A percentile compares a stretch with the other conserved stretches of the same genome.
Evolutionary conservation across 225 moss, liverwort and hornwort species (phyloP).

Genomic region (Physcomitrium patens): DNA sequence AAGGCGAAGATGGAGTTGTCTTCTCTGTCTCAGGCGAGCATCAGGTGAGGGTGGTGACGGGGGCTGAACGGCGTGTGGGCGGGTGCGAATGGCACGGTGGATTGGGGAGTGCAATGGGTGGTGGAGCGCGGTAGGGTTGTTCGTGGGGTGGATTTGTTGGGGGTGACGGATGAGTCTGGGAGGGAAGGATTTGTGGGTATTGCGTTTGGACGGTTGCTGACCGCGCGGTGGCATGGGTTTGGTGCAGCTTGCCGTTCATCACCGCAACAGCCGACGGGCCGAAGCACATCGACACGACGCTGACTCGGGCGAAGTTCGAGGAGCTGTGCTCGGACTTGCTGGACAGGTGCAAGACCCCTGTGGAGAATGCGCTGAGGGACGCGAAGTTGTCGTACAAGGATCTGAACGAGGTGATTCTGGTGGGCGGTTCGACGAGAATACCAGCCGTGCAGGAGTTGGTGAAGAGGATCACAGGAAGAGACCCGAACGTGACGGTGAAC

Average conservation of each 20-base stretch:
- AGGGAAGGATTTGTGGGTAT: neutral
- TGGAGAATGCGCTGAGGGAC: conserved; percentile 84
- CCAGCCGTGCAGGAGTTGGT: conserved; percentile 91
- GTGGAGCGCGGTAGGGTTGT: too few relatives aligned
- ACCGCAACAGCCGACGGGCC: conserved; percentile 96
- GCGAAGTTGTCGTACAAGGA: conserved; percentile 90
- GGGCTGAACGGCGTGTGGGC: neutral
- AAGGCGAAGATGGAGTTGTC: conserved; percentile 97
- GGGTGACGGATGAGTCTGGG: too few relatives aligned
- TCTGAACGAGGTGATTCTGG: conserved; percentile 90
- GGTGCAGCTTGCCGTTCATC: conserved; percentile 86
- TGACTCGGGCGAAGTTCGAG: conserved; percentile 89
- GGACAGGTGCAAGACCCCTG: conserved; percentile 86
- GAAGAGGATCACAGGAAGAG: conserved; percentile 75
- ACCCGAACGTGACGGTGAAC: conserved; percentile 89
- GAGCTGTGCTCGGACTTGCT: conserved; percentile 92
- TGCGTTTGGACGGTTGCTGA: neutral
- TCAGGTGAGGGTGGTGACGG: conserved; percentile 56
- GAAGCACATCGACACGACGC: conserved; percentile 85
- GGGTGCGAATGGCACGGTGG: too few relatives aligned
- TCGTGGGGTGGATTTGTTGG: too few relatives aligned
- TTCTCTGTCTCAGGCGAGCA: conserved; percentile 78
- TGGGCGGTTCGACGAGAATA: conserved; percentile 93
- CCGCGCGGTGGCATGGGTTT: neutral
- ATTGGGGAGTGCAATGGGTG: neutral